Conservation (phyloP, 2,329 filamentous ascomycete genomes). For the Botrytis aclada region DNA sequence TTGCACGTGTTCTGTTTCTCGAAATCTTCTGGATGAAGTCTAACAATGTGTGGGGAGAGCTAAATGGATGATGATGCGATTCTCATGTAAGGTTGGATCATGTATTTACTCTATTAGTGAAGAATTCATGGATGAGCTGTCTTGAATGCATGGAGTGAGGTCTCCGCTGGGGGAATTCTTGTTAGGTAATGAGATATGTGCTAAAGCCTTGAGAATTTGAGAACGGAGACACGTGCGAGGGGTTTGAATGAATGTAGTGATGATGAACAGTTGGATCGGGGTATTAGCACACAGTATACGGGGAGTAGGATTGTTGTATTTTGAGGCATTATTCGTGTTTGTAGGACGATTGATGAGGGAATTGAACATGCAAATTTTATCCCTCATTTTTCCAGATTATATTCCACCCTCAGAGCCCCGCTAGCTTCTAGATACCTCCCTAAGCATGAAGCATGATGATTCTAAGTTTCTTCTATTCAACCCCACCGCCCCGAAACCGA, state of each 20-base stretch:
- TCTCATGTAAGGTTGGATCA: conserved; percentile 1
- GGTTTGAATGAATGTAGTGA: neutral
- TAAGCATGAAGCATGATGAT: neutral
- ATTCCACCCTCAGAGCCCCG: neutral
- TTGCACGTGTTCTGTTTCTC: neutral
- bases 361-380: neutral
- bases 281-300: neutral
- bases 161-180: neutral
- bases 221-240: neutral
- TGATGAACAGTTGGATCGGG: neutral
- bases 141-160: conserved; percentile 4
- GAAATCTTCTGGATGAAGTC: neutral
- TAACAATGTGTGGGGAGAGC: conserved; percentile 5
- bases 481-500: conserved; percentile 1
- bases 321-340: neutral
- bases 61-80: conserved; percentile 6
- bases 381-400: neutral
- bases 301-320: neutral
- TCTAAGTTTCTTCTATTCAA: neutral
- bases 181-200: neutral
- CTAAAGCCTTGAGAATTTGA: neutral
- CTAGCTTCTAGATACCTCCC: neutral
- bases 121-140: neutral
- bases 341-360: neutral
- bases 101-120: conserved; percentile 3